Conservation (phyloP, 1,284 basidiomycete species). For the Puccinia horiana region DNA sequence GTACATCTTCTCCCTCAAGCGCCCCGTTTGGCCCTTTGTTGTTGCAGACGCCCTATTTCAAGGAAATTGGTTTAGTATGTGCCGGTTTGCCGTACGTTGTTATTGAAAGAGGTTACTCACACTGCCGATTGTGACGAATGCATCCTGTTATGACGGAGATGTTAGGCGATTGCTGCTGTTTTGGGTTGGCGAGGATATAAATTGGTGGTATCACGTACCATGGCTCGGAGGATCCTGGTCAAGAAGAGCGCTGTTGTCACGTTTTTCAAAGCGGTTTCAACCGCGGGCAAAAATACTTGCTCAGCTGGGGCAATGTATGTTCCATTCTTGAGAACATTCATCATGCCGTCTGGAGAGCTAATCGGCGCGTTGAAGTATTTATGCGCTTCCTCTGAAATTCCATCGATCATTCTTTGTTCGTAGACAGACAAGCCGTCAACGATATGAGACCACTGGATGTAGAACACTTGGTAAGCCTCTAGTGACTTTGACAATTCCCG, state of each 20-base stretch:
- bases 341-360: conserved; percentile 22
- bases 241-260: conserved; percentile 39
- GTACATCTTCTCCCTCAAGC: conserved; percentile 10
- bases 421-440: conserved; percentile 7
- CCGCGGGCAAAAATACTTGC: conserved; percentile 11
- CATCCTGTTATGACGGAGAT: conserved; percentile 1
- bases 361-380: conserved; percentile 23
- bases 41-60: conserved; percentile 38
- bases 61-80: not conserved
- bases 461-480: not conserved
- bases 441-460: conserved; percentile 41
- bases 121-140: conserved; percentile 30
- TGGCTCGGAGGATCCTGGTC: conserved; percentile 14
- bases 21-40: conserved; percentile 36
- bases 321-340: conserved; percentile 29
- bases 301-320: conserved; percentile 29
- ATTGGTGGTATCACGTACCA: not conserved
- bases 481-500: not conserved
- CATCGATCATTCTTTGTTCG: conserved; percentile 31
- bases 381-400: conserved; percentile 10
- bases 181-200: not conserved
- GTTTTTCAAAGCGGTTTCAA: conserved; percentile 37
- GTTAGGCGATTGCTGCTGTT: not conserved
- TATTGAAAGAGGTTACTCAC: not conserved
- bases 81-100: not conserved